Percentiles rank a stretch among this genome's conserved stretches.
Conservation (phyloP, 2,329 filamentous ascomycete species). For the Fusarium dlaminii region DNA sequence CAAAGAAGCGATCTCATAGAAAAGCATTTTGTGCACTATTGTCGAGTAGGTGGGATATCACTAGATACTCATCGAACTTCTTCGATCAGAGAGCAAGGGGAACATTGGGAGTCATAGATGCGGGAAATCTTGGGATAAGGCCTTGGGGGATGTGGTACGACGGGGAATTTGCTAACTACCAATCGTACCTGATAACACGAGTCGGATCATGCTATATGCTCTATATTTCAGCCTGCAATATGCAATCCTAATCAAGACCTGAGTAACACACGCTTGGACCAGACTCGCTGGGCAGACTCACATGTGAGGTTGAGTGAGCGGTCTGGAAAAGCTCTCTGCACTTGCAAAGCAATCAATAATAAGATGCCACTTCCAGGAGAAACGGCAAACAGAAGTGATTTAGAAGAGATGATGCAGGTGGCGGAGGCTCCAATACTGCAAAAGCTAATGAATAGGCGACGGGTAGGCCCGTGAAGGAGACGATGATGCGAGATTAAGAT, state of each 20-base stretch:
- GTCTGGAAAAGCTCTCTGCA: slow-evolving; percentile 1
- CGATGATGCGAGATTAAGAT: not conserved
- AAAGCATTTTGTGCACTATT: not conserved
- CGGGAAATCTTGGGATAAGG: not conserved
- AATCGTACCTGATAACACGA: slow-evolving; percentile 6
- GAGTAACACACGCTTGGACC: slow-evolving; percentile 12
- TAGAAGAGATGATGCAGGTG: not conserved
- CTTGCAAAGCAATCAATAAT: not conserved
- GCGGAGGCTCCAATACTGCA: not conserved
- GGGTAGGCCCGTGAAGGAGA: slow-evolving; percentile 1
- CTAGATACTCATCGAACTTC: not conserved
- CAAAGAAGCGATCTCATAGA: not conserved
- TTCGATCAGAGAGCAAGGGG: not conserved
- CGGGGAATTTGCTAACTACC: slow-evolving; percentile 1
- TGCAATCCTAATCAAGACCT: not conserved
- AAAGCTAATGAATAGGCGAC: not conserved
- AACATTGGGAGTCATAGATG: not conserved
- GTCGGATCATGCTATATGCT: slow-evolving; percentile 22
- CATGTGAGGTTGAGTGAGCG: slow-evolving; percentile 19
- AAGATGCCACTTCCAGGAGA: not conserved
- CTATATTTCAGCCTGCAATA: slow-evolving; percentile 19
- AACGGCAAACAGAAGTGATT: not conserved
- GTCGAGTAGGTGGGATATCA: not conserved
- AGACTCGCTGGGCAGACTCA: not conserved
- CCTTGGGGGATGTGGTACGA: slow-evolving; percentile 26